Conservation (phyloP, 441 rosid species). For the Populus hybrid region DNA sequence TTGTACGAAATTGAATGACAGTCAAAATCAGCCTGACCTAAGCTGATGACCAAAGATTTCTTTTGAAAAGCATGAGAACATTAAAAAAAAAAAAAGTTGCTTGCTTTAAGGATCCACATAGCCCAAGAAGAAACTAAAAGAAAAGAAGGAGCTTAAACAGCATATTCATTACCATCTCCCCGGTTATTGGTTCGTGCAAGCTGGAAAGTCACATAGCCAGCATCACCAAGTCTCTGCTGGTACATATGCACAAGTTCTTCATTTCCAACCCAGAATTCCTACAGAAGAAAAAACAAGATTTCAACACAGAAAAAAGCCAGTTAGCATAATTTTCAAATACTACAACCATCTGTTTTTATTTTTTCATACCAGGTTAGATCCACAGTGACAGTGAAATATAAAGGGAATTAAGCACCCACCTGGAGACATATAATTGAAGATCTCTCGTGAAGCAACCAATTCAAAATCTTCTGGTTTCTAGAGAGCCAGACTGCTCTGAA, state of each 20-base stretch:
- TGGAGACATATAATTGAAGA: slow-evolving; percentile 74
- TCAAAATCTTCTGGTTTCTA: slow-evolving; percentile 61
- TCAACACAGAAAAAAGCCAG: neutral
- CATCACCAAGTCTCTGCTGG: slow-evolving; percentile 22
- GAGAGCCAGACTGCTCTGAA: slow-evolving; percentile 47
- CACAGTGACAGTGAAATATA: neutral
- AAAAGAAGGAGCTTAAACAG: neutral
- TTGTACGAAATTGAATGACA: neutral
- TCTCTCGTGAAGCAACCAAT: slow-evolving; percentile 55
- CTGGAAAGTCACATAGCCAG: slow-evolving; percentile 61
- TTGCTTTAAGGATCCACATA: neutral
- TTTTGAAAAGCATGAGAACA: neutral
- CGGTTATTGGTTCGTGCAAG: slow-evolving; percentile 78
- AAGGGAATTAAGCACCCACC: slow-evolving; percentile 32
- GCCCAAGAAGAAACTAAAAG: neutral
- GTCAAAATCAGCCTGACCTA: neutral
- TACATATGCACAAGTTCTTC: slow-evolving; percentile 81
- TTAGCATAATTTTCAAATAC: neutral
- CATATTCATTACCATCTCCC: slow-evolving; percentile 63
- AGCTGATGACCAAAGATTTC: neutral
- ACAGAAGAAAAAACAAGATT: neutral
- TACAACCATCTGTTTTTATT: neutral
- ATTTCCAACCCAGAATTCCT: slow-evolving; percentile 94
- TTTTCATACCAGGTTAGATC: neutral
- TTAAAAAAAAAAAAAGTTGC: neutral